Conservation (phyloP, 495 filamentous ascomycete genomes). For the Trichoderma asperelloides region DNA sequence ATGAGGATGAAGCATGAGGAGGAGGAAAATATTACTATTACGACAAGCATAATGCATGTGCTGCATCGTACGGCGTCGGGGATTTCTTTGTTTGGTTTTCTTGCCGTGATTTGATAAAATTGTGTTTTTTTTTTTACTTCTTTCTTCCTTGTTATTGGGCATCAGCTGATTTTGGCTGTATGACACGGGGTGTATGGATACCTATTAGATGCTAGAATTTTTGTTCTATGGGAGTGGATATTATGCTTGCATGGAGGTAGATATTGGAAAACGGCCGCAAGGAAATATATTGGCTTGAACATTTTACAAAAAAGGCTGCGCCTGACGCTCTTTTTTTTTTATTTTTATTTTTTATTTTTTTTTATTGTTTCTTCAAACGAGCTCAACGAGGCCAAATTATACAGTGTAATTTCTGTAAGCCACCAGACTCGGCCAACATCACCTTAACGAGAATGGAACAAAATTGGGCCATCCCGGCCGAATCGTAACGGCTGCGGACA, state of each 20-base stretch:
- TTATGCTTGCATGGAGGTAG: not conserved
- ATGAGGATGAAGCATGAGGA: not conserved
- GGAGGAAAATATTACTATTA: not conserved
- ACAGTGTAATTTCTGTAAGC: not conserved
- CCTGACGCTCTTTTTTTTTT: not conserved
- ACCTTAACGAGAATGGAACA: not conserved
- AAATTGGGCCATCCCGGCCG: not conserved
- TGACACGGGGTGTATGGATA: not conserved
- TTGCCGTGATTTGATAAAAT: not conserved
- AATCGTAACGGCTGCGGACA: not conserved
- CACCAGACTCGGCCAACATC: not conserved
- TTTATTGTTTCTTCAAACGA: no score
- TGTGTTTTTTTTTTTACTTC: not conserved
- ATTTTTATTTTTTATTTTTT: no score
- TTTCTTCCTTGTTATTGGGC: not conserved
- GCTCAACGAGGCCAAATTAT: not conserved
- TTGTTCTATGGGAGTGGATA: not conserved
- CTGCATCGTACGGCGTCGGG: conserved; percentile 2
- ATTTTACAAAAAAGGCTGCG: not conserved
- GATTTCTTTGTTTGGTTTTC: not conserved
- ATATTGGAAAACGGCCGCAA: not conserved
- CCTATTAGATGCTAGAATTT: not conserved
- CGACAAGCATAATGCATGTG: not conserved
- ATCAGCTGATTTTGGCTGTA: not conserved
- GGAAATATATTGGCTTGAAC: not conserved